These are phyloP conservation scores for Debaryomyces tyrocola DNA, from an alignment of 805 yeast species.

Conservation along the genomic window DNA sequence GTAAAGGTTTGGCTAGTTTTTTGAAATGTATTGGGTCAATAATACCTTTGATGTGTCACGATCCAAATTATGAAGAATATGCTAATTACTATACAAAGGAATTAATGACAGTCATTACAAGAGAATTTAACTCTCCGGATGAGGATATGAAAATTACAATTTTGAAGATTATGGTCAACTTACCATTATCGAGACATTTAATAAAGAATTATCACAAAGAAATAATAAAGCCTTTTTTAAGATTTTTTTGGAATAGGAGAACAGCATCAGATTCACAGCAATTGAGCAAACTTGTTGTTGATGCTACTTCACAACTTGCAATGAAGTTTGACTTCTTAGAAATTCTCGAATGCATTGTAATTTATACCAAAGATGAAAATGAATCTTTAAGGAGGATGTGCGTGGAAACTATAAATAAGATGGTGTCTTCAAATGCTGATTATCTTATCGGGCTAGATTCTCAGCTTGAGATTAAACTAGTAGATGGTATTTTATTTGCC, in stretches of 20 bases:
- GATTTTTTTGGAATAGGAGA: slow-evolving; percentile 79
- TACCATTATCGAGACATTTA: slow-evolving; percentile 62
- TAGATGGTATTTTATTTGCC: slow-evolving; percentile 79
- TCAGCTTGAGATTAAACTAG: slow-evolving; percentile 59
- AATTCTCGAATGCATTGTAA: slow-evolving; percentile 57
- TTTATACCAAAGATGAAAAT: slow-evolving; percentile 73
- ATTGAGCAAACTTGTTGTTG: slow-evolving; percentile 59
- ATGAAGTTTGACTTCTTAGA: slow-evolving; percentile 63
- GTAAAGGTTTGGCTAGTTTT: slow-evolving; percentile 73
- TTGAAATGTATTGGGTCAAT: slow-evolving; percentile 75
- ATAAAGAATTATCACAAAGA: slow-evolving; percentile 49
- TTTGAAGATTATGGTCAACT: slow-evolving; percentile 62
- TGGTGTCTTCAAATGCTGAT: slow-evolving; percentile 40
- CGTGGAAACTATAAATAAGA: slow-evolving; percentile 63
- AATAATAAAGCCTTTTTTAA: slow-evolving; percentile 62
- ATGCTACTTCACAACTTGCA: slow-evolving; percentile 69
- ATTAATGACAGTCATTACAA: slow-evolving; percentile 59
- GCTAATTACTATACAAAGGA: slow-evolving; percentile 76
- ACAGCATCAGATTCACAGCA: slow-evolving; percentile 64
- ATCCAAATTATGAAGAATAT: slow-evolving; percentile 57
- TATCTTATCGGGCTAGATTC: slow-evolving; percentile 55
- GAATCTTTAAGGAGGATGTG: slow-evolving; percentile 81
- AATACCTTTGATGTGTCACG: slow-evolving; percentile 77
- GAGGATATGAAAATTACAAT: slow-evolving; percentile 83
- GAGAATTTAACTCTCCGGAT: slow-evolving; percentile 81